Evolutionary conservation across 2,329 filamentous ascomycete genomes (phyloP).

Genomic region (Claviceps sp.): DNA sequence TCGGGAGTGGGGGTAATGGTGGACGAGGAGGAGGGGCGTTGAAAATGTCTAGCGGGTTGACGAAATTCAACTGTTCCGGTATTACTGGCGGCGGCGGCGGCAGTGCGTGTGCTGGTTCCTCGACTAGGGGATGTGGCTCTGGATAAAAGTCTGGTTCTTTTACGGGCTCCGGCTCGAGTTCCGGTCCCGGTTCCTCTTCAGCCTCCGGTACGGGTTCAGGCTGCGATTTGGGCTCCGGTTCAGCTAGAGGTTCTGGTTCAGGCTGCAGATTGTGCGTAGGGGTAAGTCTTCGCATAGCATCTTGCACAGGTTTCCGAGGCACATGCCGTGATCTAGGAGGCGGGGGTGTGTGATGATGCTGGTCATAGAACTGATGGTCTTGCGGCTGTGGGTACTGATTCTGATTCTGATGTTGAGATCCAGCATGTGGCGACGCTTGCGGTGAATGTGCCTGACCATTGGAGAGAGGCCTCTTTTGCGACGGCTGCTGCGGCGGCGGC

Average conservation of each 20-base stretch:
- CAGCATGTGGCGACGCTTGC: conserved; percentile 7
- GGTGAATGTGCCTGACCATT: conserved; percentile 16
- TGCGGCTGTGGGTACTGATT: background rate
- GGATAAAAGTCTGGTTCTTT: background rate
- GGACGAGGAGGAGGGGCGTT: conserved; percentile 15
- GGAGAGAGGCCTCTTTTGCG: conserved; percentile 2
- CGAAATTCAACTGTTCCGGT: conserved; percentile 17
- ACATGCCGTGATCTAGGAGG: conserved; percentile 4
- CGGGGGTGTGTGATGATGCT: conserved; percentile 4
- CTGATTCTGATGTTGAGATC: conserved; percentile 2
- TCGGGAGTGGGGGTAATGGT: conserved; percentile 13
- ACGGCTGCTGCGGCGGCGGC: conserved; percentile 1
- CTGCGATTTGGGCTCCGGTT: background rate
- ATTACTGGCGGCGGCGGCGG: conserved; percentile 3
- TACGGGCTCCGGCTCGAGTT: background rate
- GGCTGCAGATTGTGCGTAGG: background rate
- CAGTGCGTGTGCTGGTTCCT: background rate
- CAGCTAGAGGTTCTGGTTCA: background rate
- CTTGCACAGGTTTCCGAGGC: conserved; percentile 2
- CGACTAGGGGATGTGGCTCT: background rate
- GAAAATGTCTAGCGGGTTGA: conserved; percentile 26
- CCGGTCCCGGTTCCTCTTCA: background rate
- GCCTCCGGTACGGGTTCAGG: background rate
- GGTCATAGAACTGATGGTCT: background rate
- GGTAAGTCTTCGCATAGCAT: background rate